Percentiles rank a stretch among this genome's conserved stretches.
Conservation (phyloP, 805 yeast species). For the Candida verbasci region DNA sequence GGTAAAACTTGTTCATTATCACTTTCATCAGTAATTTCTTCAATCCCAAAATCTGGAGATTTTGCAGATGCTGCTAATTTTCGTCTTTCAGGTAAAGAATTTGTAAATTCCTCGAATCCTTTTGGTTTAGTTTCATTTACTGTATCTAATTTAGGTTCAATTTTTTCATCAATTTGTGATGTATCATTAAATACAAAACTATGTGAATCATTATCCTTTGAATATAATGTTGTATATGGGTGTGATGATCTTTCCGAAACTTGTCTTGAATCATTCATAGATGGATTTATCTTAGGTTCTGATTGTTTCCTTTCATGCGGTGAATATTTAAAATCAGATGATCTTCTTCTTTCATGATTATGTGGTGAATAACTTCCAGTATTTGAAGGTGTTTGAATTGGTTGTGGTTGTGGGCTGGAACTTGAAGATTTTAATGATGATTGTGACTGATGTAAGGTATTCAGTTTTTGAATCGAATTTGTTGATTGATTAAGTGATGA, state of each 20-base stretch:
- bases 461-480: neutral
- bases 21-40: constrained; percentile 29
- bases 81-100: constrained; percentile 7
- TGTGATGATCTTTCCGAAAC: constrained; percentile 1
- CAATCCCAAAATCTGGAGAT: constrained; percentile 32
- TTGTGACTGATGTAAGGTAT: neutral
- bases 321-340: too few relatives aligned
- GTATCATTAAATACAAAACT: constrained; percentile 13
- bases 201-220: constrained; percentile 12
- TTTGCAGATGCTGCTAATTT: neutral
- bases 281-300: neutral
- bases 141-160: neutral
- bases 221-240: constrained; percentile 3
- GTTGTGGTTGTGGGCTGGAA: neutral
- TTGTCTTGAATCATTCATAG: neutral
- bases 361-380: too few relatives aligned
- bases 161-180: neutral
- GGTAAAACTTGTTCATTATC: constrained; percentile 16
- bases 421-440: neutral
- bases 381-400: neutral
- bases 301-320: too few relatives aligned
- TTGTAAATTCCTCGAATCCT: constrained; percentile 7
- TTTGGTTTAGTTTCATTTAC: neutral
- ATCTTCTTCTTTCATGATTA: too few relatives aligned
- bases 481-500: neutral